Evolutionary conservation across 805 yeast genomes (phyloP).

Genomic region (Myxozyma neotropica): DNA sequence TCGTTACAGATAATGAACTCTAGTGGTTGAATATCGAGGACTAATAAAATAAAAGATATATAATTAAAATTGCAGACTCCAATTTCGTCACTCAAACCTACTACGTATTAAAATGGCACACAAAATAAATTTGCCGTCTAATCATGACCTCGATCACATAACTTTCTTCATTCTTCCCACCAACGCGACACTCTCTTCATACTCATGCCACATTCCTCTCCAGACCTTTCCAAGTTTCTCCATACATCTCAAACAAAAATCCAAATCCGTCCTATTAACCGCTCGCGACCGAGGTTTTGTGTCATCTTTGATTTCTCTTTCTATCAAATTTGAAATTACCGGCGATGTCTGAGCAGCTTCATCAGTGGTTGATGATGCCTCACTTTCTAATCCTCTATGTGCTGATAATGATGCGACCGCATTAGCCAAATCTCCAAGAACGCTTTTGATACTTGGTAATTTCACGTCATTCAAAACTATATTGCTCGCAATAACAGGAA

Average conservation of each 20-base stretch:
- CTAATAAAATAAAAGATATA: too few species aligned
- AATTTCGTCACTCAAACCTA: too few species aligned
- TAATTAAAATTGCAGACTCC: too few species aligned
- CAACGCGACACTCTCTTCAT: conserved; percentile 26
- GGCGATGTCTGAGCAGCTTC: too few species aligned
- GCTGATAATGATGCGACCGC: conserved; percentile 3
- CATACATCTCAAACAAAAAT: conserved; percentile 20
- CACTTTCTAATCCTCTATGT: too few species aligned
- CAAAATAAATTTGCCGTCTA: too few species aligned
- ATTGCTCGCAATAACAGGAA: conserved; percentile 24
- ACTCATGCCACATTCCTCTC: conserved; percentile 21
- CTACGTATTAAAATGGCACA: too few species aligned
- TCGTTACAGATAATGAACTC: too few species aligned
- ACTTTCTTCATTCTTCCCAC: conserved; percentile 27
- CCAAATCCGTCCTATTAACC: conserved; percentile 14
- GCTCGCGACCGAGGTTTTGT: neutral
- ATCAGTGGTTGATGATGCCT: too few species aligned
- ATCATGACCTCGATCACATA: conserved; percentile 2
- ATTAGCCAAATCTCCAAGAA: conserved; percentile 13
- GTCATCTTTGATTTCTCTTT: neutral
- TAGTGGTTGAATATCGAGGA: too few species aligned
- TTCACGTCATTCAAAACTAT: conserved; percentile 23
- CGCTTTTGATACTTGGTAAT: conserved; percentile 24
- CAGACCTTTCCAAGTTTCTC: conserved; percentile 15
- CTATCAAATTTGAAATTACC: neutral